A percentile compares a stretch with the other conserved stretches of the same genome.
Conservation (phyloP, 192 early-diverging fungal genomes). For the Spinellus fusiger region DNA sequence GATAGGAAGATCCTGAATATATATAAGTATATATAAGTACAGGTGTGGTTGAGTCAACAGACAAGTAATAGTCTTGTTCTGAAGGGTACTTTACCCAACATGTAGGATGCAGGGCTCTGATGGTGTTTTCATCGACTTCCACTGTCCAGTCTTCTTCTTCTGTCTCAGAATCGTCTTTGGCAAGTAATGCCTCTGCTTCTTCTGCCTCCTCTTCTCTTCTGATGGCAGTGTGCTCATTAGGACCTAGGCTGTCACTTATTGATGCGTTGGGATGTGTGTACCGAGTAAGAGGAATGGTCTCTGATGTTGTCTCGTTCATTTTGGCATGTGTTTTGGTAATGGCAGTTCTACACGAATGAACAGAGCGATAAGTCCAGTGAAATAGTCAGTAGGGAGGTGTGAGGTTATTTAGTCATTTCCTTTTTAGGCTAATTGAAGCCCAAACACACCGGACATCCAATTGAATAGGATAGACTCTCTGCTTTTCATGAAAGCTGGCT, state of each 20-base stretch:
- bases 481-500: neutral
- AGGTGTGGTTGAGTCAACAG: neutral
- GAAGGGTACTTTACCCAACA: neutral
- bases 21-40: neutral
- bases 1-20: conserved; percentile 4
- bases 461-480: neutral
- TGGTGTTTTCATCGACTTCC: neutral
- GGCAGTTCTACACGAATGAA: too few relatives aligned
- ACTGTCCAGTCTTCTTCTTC: neutral
- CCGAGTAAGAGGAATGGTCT: too few relatives aligned
- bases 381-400: too few relatives aligned
- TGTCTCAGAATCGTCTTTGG: neutral
- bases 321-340: neutral
- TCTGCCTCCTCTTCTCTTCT: neutral
- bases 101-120: neutral
- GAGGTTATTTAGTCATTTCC: too few relatives aligned
- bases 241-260: neutral
- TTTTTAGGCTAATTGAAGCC: neutral
- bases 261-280: neutral
- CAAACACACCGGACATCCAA: neutral
- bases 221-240: neutral
- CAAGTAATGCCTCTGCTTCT: neutral
- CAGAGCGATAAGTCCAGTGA: neutral
- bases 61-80: neutral
- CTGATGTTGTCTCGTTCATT: neutral